Evolutionary conservation across 1,284 basidiomycete genomes (phyloP), one percentile per base, ranked within the genome.

Genomic region (Ustilago xerochloae): DNA sequence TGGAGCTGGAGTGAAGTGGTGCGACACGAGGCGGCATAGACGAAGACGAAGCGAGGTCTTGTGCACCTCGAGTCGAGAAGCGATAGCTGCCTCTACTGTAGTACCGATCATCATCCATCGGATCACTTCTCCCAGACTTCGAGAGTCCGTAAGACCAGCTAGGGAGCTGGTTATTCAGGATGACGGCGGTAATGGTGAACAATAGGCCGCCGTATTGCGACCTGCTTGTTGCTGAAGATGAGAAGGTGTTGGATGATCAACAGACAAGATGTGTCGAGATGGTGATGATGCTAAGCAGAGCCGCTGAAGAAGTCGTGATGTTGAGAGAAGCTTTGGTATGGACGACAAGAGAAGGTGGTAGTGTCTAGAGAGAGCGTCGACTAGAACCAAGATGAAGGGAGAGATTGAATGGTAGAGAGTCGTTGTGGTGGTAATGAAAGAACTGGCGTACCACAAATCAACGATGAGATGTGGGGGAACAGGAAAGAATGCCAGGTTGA

Each of bases 51-150:
- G 29, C 29, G 30, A 18, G 29, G 7, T 54, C 41, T 16, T 51
- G 39, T 33, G 22, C 54, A 58, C 36, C 45, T 30, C 55, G 60
- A 29, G 56, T 36, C n/a, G 52, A 26, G 56, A 51, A 56, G 56
- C 66, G 56, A 56, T 51, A 46, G 24, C n/a, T 55, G 52, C 61
- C 57, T 56, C 57, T 43, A 36, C 59, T 53, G 46, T 58, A 51
- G 62, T 61, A 62, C 24, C 63, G 59, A 53, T 71, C 62, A 60
- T 70, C 54, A 36, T 54, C 58, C 68, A 71, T 71, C 57, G 58
- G 68, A 71, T 62, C 68, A n/a, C 38, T 51, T 22, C 50, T 48
- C 35, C 57, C 53, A 49, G 58, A 61, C 49, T 60, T 48, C 12
- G 58, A 63, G 36, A 49, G 63, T 38, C 50, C 52, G 39, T 50